Base-by-base conservation (phyloP, 139 green algal genomes). In the Chlorella sorokiniana region DNA sequence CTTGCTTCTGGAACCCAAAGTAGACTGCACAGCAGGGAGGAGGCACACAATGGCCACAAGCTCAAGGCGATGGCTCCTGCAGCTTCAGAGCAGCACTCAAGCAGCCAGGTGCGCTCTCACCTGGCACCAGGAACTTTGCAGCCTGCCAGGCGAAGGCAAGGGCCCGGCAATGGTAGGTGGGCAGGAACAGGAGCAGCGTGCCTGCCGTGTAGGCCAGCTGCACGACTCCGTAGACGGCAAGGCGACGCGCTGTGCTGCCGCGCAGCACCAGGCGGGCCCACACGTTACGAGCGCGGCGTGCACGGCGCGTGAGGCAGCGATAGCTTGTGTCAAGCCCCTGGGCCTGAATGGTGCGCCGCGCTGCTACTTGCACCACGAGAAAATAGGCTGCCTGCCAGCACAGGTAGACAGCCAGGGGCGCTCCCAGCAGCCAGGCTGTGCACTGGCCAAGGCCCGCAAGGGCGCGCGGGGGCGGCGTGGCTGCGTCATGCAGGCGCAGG, bases 361-460 rank as follows among this genome's bases (percentile, higher is more conserved):
- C 90, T 25, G 77, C 27, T 14, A 94, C 85, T 83, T 95, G 91
- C 14, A 95, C 89, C 9, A 92, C 37, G 31, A 95, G 18, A 25
- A 78, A 95, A 68, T 95, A 95, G 16, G 76, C 5, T 8, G 91
- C 51, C 78, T 95, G 91, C 91, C 91, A 95, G 2, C 69, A 72
- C 4, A 78, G 41, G 64, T 95, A 95, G 87, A 92, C 93, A 4
- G 72, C 56, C 35, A 94, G 56, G 0, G 91, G 91, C 5, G 79
- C 86, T 1, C 40, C 80, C 33, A 91, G 51, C 37, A 86, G 75
- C 89, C 87, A 95, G 65, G 84, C 27, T 48, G 73, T 37, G 27
- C 68, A 16, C 9, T 48, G 9, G 37, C 33, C 45, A 25, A 29
- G n/a, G 33, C 48, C 68, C n/a, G 33, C 27, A 18, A 64, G 73